phyloP scores from a whole-genome alignment of 2,329 filamentous ascomycete species.

The Phialemonium atrogriseum region DNA sequence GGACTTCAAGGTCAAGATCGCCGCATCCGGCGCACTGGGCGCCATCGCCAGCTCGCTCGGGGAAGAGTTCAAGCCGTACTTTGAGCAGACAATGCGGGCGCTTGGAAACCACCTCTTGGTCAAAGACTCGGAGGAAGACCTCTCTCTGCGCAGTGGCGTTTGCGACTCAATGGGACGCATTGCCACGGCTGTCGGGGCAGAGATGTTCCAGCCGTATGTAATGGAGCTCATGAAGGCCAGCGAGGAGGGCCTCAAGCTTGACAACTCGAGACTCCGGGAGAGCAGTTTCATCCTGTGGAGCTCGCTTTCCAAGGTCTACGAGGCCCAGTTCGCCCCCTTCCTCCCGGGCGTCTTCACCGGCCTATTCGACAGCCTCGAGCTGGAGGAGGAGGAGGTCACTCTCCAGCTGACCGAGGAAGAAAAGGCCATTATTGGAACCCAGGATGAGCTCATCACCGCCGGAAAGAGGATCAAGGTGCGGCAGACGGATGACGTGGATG shows the following conservation, averaged over 20 bases:
- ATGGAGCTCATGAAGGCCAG: constrained; percentile 84
- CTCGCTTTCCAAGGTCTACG: constrained; percentile 88
- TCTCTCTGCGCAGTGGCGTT: constrained; percentile 81
- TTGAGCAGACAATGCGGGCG: constrained; percentile 82
- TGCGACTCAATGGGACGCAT: constrained; percentile 93
- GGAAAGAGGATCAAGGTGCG: constrained; percentile 84
- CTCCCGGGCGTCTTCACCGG: constrained; percentile 70
- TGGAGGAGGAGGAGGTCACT: constrained; percentile 82
- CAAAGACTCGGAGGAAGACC: constrained; percentile 83
- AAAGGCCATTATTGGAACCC: constrained; percentile 59
- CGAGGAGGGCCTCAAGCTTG: constrained; percentile 81
- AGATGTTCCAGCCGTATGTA: constrained; percentile 86
- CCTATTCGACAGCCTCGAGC: constrained; percentile 75
- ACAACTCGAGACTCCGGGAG: constrained; percentile 85
- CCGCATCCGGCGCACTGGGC: constrained; percentile 81
- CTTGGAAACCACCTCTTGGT: constrained; percentile 75
- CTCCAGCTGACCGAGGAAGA: constrained; percentile 67
- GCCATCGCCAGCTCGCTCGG: constrained; percentile 83
- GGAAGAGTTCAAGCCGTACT: constrained; percentile 81
- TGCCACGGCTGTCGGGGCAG: constrained; percentile 75
- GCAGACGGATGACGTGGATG: constrained; percentile 45
- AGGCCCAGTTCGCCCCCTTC: constrained; percentile 72
- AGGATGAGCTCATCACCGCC: constrained; percentile 63
- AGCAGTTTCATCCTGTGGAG: constrained; percentile 98
- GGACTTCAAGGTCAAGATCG: constrained; percentile 83